These are phyloP conservation scores for Xylariaceae sp. DNA, from an alignment of 2,329 filamentous ascomycete genomes.

Conservation along the genomic window DNA sequence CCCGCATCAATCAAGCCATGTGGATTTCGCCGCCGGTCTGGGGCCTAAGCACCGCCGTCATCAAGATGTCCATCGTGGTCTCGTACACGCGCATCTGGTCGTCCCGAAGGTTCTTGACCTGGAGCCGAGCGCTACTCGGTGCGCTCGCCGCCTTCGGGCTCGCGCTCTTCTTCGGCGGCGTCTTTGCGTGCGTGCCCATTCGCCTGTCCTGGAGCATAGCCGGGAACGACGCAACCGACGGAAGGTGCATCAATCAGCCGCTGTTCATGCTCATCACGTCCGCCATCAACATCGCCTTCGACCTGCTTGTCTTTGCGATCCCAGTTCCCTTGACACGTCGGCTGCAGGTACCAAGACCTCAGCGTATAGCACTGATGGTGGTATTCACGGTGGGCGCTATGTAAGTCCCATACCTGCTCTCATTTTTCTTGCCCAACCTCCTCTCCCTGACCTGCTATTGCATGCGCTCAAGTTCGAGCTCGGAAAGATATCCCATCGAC, in stretches of 20 bases:
- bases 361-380: constrained; percentile 6
- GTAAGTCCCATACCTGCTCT: constrained; percentile 1
- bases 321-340: constrained; percentile 8
- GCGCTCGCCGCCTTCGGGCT: constrained; percentile 10
- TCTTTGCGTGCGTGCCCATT: constrained; percentile 14
- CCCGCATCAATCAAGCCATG: constrained; percentile 6
- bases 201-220: constrained; percentile 4
- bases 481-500: no score
- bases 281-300: constrained; percentile 7
- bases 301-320: constrained; percentile 12
- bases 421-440: not conserved
- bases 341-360: constrained; percentile 7
- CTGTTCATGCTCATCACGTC: constrained; percentile 15
- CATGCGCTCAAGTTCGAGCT: no score
- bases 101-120: not conserved
- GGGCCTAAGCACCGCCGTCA: constrained; percentile 12
- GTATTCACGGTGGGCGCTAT: constrained; percentile 13
- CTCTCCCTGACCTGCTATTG: not conserved
- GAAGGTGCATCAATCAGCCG: constrained; percentile 7
- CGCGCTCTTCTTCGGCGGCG: constrained; percentile 13
- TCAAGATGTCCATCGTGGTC: constrained; percentile 16
- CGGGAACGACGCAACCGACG: not conserved
- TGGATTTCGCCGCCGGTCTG: constrained; percentile 18
- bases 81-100: constrained; percentile 17
- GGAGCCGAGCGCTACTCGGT: constrained; percentile 5